A percentile compares a stretch with the other conserved stretches of the same genome.
Evolutionary conservation across 2,329 filamentous ascomycete species (phyloP).

Genomic region (Calonectria pteridis): DNA sequence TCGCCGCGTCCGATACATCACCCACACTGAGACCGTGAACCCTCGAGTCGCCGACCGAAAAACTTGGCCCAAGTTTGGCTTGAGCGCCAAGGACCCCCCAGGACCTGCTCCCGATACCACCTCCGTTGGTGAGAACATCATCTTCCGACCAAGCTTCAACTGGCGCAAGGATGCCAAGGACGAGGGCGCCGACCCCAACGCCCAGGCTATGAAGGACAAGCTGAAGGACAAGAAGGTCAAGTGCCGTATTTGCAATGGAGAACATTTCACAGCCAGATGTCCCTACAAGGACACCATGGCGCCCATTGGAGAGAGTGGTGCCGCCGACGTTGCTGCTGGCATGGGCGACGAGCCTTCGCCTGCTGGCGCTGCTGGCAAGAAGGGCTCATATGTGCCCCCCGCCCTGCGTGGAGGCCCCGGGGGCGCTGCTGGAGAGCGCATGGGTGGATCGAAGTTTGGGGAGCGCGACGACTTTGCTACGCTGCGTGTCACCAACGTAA

Average conservation of each 20-base stretch:
- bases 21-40: conserved; percentile 94
- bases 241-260: conserved; percentile 98
- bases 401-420: conserved; percentile 81
- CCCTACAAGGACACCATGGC: conserved; percentile 99
- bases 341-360: conserved; percentile 65
- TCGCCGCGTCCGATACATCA: conserved; percentile 91
- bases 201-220: conserved; percentile 81
- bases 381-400: conserved; percentile 92
- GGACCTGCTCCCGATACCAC: conserved; percentile 93
- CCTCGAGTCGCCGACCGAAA: conserved; percentile 96
- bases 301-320: conserved; percentile 74
- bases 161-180: conserved; percentile 93
- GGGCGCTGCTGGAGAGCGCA: conserved; percentile 79
- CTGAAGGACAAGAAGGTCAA: conserved; percentile 99
- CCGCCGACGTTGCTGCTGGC: conserved; percentile 67
- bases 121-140: conserved; percentile 96
- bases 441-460: conserved; percentile 83
- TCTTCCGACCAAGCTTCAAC: conserved; percentile 92
- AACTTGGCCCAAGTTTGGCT: conserved; percentile 92
- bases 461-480: conserved; percentile 98
- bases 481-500: conserved; percentile 95
- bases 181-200: conserved; percentile 80
- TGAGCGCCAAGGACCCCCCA: conserved; percentile 84
- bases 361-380: conserved; percentile 72
- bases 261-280: conserved; percentile 99